Base-by-base conservation (phyloP, 805 yeast genomes). In the Pichia sporocuriosa region DNA sequence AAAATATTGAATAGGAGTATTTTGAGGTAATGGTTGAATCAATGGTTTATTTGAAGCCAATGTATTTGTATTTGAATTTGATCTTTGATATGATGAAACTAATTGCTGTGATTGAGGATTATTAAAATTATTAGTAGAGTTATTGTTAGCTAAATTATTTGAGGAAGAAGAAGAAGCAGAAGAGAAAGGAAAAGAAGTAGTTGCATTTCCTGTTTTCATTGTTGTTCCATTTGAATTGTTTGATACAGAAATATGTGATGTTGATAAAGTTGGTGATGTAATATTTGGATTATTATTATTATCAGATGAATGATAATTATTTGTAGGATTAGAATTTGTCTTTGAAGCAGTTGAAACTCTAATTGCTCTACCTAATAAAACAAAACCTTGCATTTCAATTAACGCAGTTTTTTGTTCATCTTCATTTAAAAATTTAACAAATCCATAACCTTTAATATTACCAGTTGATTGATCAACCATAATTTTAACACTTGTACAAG, bases 391-490 rank as follows among this genome's bases (percentile, higher is more conserved):
- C 95, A 87, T 84, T 56, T 84, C 94, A 19, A 69, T 55, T 31
- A 86, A 59, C 0, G 96, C 87, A 39, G 78, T 71, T 51, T 78
- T 81, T 60, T 82, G 87, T 30, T 82, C 87, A 10, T 70, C 69
- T 46, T 75, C 79, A 44, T 72, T 71, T 27, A 69, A 55, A 57
- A 88, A 87, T 47, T 85, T 77, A n/a, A 87, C 85, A 66, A 89
- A 89, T 2, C 96, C 97, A 61, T 83, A 88, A 11, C 96, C 95
- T 55, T 84, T 79, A 6, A 90, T 75, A 37, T 70, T 70, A 24
- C 81, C 81, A 1, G 95, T 79, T 11, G 62, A 57, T 29, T 77
- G 79, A 59, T 88, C 96, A 37, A 73, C 60, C 79, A 88, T 86
- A 47, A 88, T 76, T 55, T 83, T 86, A 6, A 80, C 93, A 50